These are phyloP conservation scores for Leishmania mexicana DNA, from an alignment of 208 protist genomes.

Conservation along the genomic window DNA sequence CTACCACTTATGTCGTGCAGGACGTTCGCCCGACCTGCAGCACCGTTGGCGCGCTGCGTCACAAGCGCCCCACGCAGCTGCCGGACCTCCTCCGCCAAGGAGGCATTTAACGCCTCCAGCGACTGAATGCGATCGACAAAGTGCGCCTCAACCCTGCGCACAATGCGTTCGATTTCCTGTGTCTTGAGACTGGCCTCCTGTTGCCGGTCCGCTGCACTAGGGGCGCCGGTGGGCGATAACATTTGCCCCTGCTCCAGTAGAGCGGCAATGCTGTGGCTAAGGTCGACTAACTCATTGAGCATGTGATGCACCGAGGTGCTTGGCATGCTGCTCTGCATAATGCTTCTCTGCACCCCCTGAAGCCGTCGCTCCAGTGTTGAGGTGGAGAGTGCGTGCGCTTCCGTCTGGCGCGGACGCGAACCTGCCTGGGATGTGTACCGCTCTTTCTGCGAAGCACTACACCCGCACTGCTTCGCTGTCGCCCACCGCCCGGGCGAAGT, in stretches of 20 bases:
- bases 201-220: conserved; percentile 19
- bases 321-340: conserved; percentile 7
- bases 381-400: neutral
- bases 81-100: conserved; percentile 43
- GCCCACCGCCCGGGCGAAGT: conserved; percentile 7
- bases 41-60: conserved; percentile 55
- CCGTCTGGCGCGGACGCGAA: conserved; percentile 2
- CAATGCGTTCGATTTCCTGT: conserved; percentile 84
- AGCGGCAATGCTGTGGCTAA: conserved; percentile 66
- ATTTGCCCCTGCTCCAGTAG: conserved; percentile 47
- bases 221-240: neutral
- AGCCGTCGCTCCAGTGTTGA: conserved; percentile 14
- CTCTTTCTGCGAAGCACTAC: neutral
- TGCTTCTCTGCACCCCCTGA: neutral
- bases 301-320: conserved; percentile 49
- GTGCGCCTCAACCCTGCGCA: conserved; percentile 79
- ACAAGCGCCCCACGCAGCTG: conserved; percentile 66
- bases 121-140: conserved; percentile 54
- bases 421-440: neutral
- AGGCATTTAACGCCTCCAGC: conserved; percentile 42
- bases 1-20: conserved; percentile 14
- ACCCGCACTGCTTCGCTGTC: neutral
- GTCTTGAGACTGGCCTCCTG: conserved; percentile 64
- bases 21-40: neutral
- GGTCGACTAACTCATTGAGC: conserved; percentile 63